Percentiles rank a stretch among this genome's conserved stretches.
Evolutionary conservation across 495 filamentous ascomycete genomes (phyloP).

Genomic region (Penicillium paradoxum): DNA sequence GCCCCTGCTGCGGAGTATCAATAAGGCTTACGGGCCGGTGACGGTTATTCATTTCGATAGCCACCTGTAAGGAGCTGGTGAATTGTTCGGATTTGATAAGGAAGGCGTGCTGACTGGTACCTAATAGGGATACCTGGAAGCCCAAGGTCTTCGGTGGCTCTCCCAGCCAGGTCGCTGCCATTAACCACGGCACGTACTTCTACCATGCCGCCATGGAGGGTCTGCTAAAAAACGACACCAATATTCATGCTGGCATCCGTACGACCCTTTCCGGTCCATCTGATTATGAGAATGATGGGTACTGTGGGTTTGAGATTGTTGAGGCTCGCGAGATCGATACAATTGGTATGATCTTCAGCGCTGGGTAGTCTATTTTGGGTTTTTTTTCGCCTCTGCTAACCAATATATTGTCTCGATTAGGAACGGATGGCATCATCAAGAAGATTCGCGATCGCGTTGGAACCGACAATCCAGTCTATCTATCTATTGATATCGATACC

Average conservation of each 20-base stretch:
- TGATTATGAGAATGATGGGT: constrained; percentile 78
- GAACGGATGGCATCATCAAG: constrained; percentile 62
- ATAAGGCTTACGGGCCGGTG: constrained; percentile 60
- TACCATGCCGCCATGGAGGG: constrained; percentile 66
- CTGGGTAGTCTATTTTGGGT: neutral
- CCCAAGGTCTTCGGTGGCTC: constrained; percentile 68
- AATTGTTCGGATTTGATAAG: neutral
- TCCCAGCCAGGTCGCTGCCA: constrained; percentile 56
- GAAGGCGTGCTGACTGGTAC: neutral
- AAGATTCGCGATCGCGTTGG: constrained; percentile 72
- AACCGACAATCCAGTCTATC: constrained; percentile 66
- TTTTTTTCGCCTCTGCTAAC: neutral
- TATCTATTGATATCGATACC: constrained; percentile 86
- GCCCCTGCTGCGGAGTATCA: constrained; percentile 59
- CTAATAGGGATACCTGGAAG: constrained; percentile 54
- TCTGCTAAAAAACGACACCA: constrained; percentile 71
- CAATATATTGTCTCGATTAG: constrained; percentile 7
- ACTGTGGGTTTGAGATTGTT: constrained; percentile 77
- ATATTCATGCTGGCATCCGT: constrained; percentile 84
- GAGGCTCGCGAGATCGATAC: constrained; percentile 78
- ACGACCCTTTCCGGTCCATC: constrained; percentile 65
- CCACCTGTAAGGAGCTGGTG: constrained; percentile 47
- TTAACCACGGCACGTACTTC: constrained; percentile 87
- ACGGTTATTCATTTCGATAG: constrained; percentile 71
- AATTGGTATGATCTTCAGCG: constrained; percentile 47